Percentiles rank a stretch among this genome's conserved stretches.
Conservation (phyloP, 768 basidiomycete species). For the Mycena capillaripes region DNA sequence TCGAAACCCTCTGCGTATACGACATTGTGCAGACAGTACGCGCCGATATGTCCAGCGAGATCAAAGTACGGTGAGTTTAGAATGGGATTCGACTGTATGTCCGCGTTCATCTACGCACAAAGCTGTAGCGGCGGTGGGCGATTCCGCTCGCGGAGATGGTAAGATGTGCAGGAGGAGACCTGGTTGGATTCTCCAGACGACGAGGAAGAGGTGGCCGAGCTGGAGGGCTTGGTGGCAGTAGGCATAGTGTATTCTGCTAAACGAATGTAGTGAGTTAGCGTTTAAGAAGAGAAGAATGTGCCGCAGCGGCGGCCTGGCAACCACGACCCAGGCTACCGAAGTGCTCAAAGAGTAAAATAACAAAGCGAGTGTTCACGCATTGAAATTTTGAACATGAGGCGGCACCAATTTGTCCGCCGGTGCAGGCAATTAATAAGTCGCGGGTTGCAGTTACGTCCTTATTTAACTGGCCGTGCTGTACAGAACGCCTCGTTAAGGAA, state of each 20-base stretch:
- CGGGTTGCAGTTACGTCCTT: neutral
- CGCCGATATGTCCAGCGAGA: slow-evolving; percentile 44
- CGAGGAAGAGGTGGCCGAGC: too few relatives aligned
- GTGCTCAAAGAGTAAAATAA: neutral
- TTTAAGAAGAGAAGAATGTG: neutral
- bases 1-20: slow-evolving; percentile 28
- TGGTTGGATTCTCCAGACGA: neutral
- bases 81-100: slow-evolving; percentile 39
- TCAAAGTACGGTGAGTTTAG: slow-evolving; percentile 43
- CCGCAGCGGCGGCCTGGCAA: neutral
- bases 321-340: neutral
- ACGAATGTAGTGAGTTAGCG: neutral
- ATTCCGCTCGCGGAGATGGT: neutral
- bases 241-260: neutral
- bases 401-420: neutral
- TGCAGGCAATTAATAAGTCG: neutral
- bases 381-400: neutral
- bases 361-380: too few relatives aligned
- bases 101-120: slow-evolving; percentile 38
- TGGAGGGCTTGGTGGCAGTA: neutral
- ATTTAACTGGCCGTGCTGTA: too few relatives aligned
- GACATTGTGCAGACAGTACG: slow-evolving; percentile 41
- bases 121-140: slow-evolving; percentile 33
- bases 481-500: neutral
- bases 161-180: neutral